Evolutionary conservation across 192 early-diverging fungal species (phyloP).

Genomic region (Glomus cerebriforme): DNA sequence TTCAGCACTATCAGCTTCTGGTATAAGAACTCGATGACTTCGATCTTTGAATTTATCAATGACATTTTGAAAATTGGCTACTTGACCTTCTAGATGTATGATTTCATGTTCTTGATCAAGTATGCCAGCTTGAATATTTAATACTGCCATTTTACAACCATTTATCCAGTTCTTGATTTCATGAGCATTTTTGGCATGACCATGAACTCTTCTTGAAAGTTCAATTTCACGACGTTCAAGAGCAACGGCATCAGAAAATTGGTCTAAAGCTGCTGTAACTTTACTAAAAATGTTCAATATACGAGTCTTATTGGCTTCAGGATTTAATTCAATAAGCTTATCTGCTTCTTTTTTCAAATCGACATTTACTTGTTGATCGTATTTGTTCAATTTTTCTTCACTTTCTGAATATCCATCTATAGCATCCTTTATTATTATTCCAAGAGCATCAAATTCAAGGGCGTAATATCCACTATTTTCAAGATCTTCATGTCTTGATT

Average conservation of each 20-base stretch:
- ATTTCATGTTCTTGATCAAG: conserved; percentile 28
- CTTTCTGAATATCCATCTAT: conserved; percentile 14
- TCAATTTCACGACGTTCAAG: conserved; percentile 26
- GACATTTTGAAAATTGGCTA: not conserved
- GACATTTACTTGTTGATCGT: conserved; percentile 13
- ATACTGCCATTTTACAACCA: conserved; percentile 30
- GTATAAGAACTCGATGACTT: not conserved
- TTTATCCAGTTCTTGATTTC: conserved; percentile 46
- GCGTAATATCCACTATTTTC: conserved; percentile 24
- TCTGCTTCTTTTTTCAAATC: conserved; percentile 29
- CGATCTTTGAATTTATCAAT: conserved; percentile 21
- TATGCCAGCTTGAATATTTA: conserved; percentile 16
- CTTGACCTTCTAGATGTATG: conserved; percentile 9
- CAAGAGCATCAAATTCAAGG: not conserved
- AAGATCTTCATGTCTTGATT: conserved; percentile 24
- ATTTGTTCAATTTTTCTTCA: conserved; percentile 15
- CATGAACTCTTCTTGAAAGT: conserved; percentile 39
- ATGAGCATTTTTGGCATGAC: conserved; percentile 43
- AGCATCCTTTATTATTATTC: not conserved
- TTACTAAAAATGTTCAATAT: conserved; percentile 24
- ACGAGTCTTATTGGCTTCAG: conserved; percentile 21
- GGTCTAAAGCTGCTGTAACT: conserved; percentile 10
- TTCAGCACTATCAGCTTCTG: not conserved
- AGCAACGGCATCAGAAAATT: conserved; percentile 14
- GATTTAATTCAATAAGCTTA: conserved; percentile 16